Conservation (phyloP, 495 filamentous ascomycete genomes). For the Hyaloscypha variabilis region DNA sequence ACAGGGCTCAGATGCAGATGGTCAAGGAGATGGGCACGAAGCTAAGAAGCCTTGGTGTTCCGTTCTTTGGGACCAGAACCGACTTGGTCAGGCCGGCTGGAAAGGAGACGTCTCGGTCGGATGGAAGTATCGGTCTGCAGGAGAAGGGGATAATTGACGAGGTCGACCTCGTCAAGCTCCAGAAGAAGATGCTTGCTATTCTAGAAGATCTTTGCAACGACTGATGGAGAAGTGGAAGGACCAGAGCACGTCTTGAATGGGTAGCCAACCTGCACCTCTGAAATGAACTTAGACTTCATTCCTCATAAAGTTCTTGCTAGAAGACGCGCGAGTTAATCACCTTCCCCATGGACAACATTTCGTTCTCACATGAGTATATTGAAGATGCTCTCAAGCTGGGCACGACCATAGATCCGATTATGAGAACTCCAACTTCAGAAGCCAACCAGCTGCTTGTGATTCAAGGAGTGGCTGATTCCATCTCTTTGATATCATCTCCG, state of each 20-base stretch:
- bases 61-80: constrained; percentile 61
- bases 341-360: background rate
- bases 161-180: constrained; percentile 52
- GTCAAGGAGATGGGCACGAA: constrained; percentile 55
- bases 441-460: no score
- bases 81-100: constrained; percentile 39
- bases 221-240: constrained; percentile 2
- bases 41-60: constrained; percentile 59
- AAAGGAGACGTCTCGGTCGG: constrained; percentile 15
- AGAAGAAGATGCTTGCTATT: constrained; percentile 62
- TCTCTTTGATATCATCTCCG: no score
- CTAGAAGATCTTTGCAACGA: constrained; percentile 64
- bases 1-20: constrained; percentile 62
- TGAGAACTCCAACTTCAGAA: no score
- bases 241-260: no score
- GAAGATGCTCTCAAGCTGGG: no score
- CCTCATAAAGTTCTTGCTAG: no score
- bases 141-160: constrained; percentile 40
- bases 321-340: no score
- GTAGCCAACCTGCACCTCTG: no score
- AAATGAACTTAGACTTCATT: no score
- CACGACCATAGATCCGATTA: no score
- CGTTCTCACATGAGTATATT: no score
- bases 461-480: no score
- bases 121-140: background rate